Evolutionary conservation across 176 grass and related monocot genomes (phyloP), one percentile per base, ranked within the genome.

Genomic region (Zoysia pacifica): DNA sequence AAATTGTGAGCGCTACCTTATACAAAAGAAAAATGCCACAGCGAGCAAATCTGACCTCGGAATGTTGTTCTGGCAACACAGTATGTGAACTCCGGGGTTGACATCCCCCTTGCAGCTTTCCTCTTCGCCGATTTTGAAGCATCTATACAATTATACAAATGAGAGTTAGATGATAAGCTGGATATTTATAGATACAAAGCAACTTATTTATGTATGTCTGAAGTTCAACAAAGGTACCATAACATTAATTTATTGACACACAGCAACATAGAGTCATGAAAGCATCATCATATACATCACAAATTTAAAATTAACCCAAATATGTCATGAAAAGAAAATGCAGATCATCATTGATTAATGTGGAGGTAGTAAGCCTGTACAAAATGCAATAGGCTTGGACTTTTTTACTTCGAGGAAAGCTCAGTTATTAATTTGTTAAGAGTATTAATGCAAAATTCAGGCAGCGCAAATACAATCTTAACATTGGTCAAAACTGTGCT

Each of bases 41-140:
- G 2, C n/a, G 66, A 60, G 69, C 45, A 81, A 73, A 81, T 62
- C 51, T 74, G 44, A 95, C 96, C 92, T 90, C 91, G 91, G 70
- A 95, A 79, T 59, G 96, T 99, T 82, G 96, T 93, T 89, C 83
- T 91, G 65, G 90, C 82, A 61, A 99, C 96, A 84, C 90, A 84
- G 52, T 74, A 90, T 65, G 88, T 79, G 75, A 87, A 95, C 44
- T 93, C 68, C 69, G 79, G 65, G 74, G 66, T 80, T 49, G 92
- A 60, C 86, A 99, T 91, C 37, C 86, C 88, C 65, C 90, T 99
- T 62, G 47, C 60, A 70, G 88, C 84, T 89, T 99, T 99, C 63
- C 96, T 80, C 73, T 81, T 91, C 35, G 93, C 87, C 83, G 92
- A 95, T 86, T 80, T 95, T 70, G 96, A 83, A 88, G 93, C 86